Percentiles rank a stretch among this genome's conserved stretches.
Evolutionary conservation across 208 protist species (phyloP).

Genomic region (Acanthamoeba royreba): DNA sequence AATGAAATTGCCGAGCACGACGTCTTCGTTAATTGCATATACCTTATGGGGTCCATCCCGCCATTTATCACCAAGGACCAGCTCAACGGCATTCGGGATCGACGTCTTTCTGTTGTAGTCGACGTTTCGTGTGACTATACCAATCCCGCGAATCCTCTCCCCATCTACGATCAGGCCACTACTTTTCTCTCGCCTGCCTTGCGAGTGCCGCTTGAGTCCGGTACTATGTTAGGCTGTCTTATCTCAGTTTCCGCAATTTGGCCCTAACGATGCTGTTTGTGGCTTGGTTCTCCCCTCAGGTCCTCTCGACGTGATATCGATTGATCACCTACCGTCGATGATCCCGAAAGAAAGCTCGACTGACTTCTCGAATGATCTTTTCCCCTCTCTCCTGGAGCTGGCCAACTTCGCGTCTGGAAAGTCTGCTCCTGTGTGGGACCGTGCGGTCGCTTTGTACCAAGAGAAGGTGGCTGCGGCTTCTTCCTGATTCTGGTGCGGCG

Average conservation of each 20-base stretch:
- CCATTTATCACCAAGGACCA: conserved; percentile 72
- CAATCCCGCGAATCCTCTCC: conserved; percentile 78
- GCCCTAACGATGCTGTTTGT: not conserved
- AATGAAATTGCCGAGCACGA: conserved; percentile 57
- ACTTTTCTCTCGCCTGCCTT: conserved; percentile 67
- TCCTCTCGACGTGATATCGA: conserved; percentile 71
- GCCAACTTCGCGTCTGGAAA: not conserved
- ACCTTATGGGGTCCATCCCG: conserved; percentile 66
- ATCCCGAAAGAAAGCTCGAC: conserved; percentile 68
- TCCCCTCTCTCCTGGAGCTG: conserved; percentile 57
- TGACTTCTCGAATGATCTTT: conserved; percentile 66
- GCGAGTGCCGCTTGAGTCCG: not conserved
- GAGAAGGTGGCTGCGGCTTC: conserved; percentile 38
- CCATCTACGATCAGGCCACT: conserved; percentile 67
- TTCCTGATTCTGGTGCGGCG: too few species aligned
- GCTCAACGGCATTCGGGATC: not conserved
- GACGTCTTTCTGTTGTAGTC: conserved; percentile 53
- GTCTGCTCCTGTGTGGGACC: conserved; percentile 42
- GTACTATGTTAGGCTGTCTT: not conserved
- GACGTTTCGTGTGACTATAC: conserved; percentile 80
- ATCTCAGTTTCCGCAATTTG: not conserved
- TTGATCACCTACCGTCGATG: conserved; percentile 80
- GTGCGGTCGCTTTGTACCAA: conserved; percentile 45
- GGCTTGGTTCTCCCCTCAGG: too few species aligned
- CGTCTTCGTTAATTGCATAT: conserved; percentile 82